Evolutionary conservation across 176 grass and related monocot genomes (phyloP).

Genomic region (Zoysia pacifica): DNA sequence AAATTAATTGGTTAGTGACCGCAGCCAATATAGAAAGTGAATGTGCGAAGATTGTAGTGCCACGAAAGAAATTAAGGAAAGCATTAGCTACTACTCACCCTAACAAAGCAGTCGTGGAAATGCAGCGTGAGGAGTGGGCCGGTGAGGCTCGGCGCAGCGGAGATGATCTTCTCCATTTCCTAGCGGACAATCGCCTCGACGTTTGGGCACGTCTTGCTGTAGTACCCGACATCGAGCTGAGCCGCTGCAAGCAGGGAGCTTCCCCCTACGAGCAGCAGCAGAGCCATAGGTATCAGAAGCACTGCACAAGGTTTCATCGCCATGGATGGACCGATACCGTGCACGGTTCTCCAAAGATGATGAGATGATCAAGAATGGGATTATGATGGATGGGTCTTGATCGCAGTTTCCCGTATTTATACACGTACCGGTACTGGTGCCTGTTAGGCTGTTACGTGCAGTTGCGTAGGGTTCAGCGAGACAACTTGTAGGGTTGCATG

Average conservation of each 20-base stretch:
- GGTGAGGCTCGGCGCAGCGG: conserved; percentile 45
- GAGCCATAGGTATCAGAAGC: conserved; percentile 1
- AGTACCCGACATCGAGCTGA: conserved; percentile 59
- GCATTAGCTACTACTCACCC: conserved; percentile 9
- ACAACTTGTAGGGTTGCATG: background rate
- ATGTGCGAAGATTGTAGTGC: background rate
- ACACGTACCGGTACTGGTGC: background rate
- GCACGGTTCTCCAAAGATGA: background rate
- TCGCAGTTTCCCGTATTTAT: background rate
- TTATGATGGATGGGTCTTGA: background rate
- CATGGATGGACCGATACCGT: background rate
- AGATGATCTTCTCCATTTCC: conserved; percentile 64
- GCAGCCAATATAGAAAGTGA: too few species aligned
- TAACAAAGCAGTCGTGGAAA: conserved; percentile 79
- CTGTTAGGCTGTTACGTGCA: background rate
- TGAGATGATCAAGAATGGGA: background rate
- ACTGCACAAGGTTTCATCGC: background rate
- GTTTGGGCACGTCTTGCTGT: conserved; percentile 65
- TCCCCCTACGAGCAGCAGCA: conserved; percentile 19
- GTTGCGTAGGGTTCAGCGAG: background rate
- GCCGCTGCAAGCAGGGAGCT: conserved; percentile 12
- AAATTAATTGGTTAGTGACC: too few species aligned
- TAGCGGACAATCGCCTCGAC: conserved; percentile 54
- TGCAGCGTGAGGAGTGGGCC: conserved; percentile 64
- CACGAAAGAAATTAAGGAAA: background rate